Conservation (phyloP, 139 green algal genomes). For the Bryopsis sp. region DNA sequence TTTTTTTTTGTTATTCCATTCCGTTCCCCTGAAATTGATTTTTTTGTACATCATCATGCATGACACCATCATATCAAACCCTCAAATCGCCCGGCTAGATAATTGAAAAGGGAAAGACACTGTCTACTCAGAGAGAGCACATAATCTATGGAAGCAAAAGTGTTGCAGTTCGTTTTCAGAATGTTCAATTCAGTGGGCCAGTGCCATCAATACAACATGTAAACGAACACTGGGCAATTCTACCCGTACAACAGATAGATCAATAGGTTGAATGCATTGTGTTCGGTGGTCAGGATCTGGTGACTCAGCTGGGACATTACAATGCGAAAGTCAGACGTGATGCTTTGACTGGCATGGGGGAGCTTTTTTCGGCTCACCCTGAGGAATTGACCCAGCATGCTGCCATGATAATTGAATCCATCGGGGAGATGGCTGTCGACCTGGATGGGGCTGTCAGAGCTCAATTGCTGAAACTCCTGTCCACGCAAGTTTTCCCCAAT, state of each 20-base stretch:
- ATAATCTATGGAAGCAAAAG: too few relatives aligned
- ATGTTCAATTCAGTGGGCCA: not conserved
- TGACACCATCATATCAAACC: too few relatives aligned
- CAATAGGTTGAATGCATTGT: not conserved
- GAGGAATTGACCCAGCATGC: conserved; percentile 21
- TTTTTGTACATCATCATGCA: too few relatives aligned
- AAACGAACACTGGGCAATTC: not conserved
- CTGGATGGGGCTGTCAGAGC: conserved; percentile 26
- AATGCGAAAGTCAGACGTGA: conserved; percentile 54
- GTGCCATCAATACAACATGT: conserved; percentile 6
- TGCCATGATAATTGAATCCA: conserved; percentile 21
- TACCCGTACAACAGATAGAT: not conserved
- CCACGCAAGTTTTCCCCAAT: conserved; percentile 34
- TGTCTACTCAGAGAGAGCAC: too few relatives aligned
- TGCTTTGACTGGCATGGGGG: conserved; percentile 49
- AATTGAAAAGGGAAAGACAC: too few relatives aligned
- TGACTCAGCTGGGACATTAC: conserved; percentile 68
- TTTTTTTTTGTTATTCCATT: too few relatives aligned
- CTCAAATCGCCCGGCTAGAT: too few relatives aligned
- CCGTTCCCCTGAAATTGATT: too few relatives aligned
- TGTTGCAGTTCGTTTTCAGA: too few relatives aligned
- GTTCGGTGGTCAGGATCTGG: conserved; percentile 76
- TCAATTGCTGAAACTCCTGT: conserved; percentile 28
- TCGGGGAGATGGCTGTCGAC: conserved; percentile 35
- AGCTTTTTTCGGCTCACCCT: conserved; percentile 58